Evolutionary conservation across 2,329 filamentous ascomycete genomes (phyloP).

Genomic region (Hypoxylon sp.): DNA sequence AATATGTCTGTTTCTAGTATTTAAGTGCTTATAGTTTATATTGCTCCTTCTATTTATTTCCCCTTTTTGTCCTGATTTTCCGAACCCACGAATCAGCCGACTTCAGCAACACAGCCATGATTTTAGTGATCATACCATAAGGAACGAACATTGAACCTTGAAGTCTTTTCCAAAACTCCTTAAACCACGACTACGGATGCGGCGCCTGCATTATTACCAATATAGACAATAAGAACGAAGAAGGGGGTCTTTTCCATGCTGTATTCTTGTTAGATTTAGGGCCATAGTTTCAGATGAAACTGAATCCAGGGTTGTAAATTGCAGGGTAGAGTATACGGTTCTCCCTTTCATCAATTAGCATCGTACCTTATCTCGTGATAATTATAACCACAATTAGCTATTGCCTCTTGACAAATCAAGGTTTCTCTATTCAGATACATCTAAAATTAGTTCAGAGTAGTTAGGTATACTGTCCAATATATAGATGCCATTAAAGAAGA

Average conservation of each 20-base stretch:
- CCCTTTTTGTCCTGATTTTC: background rate
- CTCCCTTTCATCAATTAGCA: background rate
- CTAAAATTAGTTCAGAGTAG: background rate
- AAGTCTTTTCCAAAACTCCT: background rate
- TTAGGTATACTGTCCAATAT: background rate
- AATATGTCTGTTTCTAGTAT: background rate
- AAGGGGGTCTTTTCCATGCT: background rate
- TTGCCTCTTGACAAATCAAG: background rate
- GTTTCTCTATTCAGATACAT: background rate
- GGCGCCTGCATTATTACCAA: background rate
- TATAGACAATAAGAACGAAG: background rate
- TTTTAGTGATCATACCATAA: background rate
- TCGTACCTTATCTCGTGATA: background rate
- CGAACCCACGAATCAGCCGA: background rate
- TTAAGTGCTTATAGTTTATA: background rate
- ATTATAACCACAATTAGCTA: background rate
- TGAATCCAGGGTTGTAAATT: background rate
- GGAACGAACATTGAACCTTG: background rate
- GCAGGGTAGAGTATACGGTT: background rate
- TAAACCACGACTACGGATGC: background rate
- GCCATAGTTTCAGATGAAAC: background rate
- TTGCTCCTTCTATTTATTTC: background rate
- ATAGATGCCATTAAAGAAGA: background rate
- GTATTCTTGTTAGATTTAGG: background rate
- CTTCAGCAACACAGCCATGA: background rate